Evolutionary conservation across 129 eudicot genomes (phyloP).

Genomic region (Glebionis coronaria): DNA sequence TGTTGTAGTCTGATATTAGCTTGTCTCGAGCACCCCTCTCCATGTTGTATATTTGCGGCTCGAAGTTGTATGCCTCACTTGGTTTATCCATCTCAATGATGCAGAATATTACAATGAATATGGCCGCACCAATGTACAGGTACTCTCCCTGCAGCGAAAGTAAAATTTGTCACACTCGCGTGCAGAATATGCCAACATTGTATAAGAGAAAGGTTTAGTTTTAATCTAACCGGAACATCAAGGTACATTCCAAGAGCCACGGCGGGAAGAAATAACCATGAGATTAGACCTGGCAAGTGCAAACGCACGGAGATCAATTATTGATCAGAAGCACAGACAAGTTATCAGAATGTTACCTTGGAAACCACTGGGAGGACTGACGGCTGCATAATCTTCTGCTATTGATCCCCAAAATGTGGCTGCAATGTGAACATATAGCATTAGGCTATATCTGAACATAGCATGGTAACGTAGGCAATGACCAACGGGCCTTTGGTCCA

Average conservation of each 20-base stretch:
- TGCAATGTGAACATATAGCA: constrained; percentile 25
- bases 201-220: constrained; percentile 11
- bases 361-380: constrained; percentile 84
- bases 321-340: background rate
- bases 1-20: constrained; percentile 83
- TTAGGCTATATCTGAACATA: background rate
- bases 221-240: constrained; percentile 64
- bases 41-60: constrained; percentile 91
- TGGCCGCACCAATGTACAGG: constrained; percentile 87
- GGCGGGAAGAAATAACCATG: constrained; percentile 94
- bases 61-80: constrained; percentile 83
- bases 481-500: too few relatives aligned
- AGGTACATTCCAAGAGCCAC: constrained; percentile 85
- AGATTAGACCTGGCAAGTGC: constrained; percentile 61
- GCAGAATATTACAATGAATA: constrained; percentile 66
- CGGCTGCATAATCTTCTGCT: constrained; percentile 75
- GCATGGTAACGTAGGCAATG: too few relatives aligned
- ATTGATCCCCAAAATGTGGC: constrained; percentile 79
- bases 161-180: background rate
- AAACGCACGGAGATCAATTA: background rate
- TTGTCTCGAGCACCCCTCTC: constrained; percentile 89
- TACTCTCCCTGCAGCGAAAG: constrained; percentile 69
- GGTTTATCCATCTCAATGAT: constrained; percentile 96
- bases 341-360: constrained; percentile 54
- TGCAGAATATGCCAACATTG: background rate